Conservation (phyloP, 1,139 yeast genomes). For the Lodderomyces pseudojiufengensis region DNA sequence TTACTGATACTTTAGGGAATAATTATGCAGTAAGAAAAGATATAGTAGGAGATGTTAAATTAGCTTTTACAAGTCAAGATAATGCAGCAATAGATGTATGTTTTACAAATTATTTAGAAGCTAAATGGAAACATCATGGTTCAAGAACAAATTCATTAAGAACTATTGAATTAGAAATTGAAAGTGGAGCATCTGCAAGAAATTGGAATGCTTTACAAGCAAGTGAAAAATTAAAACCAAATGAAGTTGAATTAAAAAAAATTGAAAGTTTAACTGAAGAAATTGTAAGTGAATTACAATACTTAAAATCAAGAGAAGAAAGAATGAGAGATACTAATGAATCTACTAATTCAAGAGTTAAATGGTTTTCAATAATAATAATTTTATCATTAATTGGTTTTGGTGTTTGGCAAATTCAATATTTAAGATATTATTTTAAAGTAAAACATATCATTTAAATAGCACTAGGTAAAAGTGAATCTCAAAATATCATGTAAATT, state of each 20-base stretch:
- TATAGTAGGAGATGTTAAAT: slow-evolving; percentile 59
- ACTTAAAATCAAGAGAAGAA: slow-evolving; percentile 83
- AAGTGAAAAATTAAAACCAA: slow-evolving; percentile 86
- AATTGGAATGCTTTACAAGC: slow-evolving; percentile 97
- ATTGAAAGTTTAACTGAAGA: slow-evolving; percentile 82
- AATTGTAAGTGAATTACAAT: slow-evolving; percentile 71
- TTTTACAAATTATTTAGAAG: slow-evolving; percentile 63
- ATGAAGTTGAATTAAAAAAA: slow-evolving; percentile 83
- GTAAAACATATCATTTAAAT: slow-evolving; percentile 82
- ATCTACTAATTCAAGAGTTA: slow-evolving; percentile 83
- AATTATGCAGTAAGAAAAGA: slow-evolving; percentile 66
- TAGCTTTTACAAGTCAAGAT: slow-evolving; percentile 80
- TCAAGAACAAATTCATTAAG: slow-evolving; percentile 36
- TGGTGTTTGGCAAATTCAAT: slow-evolving; percentile 89
- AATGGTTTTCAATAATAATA: slow-evolving; percentile 73
- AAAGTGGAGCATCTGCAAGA: slow-evolving; percentile 94
- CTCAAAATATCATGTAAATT: too few species aligned
- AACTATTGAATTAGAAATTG: slow-evolving; percentile 84
- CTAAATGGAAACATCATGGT: slow-evolving; percentile 28
- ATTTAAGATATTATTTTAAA: slow-evolving; percentile 89
- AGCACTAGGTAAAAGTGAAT: too few species aligned
- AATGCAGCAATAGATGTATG: slow-evolving; percentile 89
- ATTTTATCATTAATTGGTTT: slow-evolving; percentile 67
- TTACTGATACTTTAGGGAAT: slow-evolving; percentile 66
- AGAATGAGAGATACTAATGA: slow-evolving; percentile 95